Evolutionary conservation across 441 rosid genomes (phyloP).

Genomic region (Erodium moschatum): DNA sequence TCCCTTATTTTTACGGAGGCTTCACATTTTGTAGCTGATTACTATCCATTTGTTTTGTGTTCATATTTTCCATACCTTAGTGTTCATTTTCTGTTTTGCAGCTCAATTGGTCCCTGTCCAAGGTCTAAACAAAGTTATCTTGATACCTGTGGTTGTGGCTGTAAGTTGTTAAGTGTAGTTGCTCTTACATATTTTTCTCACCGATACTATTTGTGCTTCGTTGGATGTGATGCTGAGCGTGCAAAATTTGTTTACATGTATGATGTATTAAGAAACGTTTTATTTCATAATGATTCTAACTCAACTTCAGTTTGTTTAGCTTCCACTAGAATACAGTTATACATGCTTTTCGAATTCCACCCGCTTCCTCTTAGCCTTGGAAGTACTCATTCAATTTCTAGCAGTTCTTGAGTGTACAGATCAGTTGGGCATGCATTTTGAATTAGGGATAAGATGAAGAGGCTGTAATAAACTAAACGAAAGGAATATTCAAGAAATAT

Average conservation of each 20-base stretch:
- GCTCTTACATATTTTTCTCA: not conserved
- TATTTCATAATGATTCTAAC: not conserved
- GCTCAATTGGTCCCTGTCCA: slow-evolving; percentile 70
- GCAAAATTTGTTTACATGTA: not conserved
- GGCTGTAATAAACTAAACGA: not conserved
- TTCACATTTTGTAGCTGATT: slow-evolving; percentile 4
- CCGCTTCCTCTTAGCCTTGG: not conserved
- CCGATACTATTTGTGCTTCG: not conserved
- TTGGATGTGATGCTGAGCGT: not conserved
- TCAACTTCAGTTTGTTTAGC: not conserved
- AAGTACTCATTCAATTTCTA: not conserved
- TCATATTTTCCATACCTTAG: not conserved
- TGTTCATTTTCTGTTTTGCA: slow-evolving; percentile 31
- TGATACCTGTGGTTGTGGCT: slow-evolving; percentile 71
- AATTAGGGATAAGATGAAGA: not conserved
- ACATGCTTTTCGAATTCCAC: not conserved
- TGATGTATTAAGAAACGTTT: not conserved
- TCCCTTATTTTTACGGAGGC: not conserved
- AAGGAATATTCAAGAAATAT: no score
- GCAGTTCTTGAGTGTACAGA: not conserved
- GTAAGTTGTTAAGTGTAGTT: slow-evolving; percentile 40
- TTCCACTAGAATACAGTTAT: not conserved
- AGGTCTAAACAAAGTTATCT: slow-evolving; percentile 39
- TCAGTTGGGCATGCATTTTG: not conserved
- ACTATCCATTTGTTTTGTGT: slow-evolving; percentile 4